phyloP scores from a whole-genome alignment of 306 rosid species.

The Arachis hypogaea region DNA sequence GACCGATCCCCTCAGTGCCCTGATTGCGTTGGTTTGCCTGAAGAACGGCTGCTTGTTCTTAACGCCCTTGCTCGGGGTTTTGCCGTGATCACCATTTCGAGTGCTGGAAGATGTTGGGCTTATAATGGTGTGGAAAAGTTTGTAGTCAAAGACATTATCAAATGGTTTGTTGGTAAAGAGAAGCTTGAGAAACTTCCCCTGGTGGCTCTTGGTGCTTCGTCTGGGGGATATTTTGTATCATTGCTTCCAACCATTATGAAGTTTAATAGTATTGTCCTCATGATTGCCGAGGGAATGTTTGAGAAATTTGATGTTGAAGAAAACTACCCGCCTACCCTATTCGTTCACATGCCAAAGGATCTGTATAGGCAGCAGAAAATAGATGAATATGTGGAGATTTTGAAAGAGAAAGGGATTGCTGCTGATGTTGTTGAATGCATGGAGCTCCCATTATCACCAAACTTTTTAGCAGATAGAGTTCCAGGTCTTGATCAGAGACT shows the following conservation, averaged over 20 bases:
- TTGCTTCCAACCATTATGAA: conserved; percentile 67
- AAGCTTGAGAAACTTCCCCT: conserved; percentile 74
- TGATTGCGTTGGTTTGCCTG: conserved; percentile 84
- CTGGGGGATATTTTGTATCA: conserved; percentile 90
- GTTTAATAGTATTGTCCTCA: conserved; percentile 64
- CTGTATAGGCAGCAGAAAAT: conserved; percentile 66
- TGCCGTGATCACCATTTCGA: conserved; percentile 76
- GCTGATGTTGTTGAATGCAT: conserved; percentile 77
- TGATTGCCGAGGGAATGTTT: conserved; percentile 93
- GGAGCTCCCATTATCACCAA: conserved; percentile 70
- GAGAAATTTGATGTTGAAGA: conserved; percentile 53
- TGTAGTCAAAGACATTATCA: conserved; percentile 60
- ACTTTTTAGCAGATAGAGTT: conserved; percentile 69
- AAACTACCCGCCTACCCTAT: conserved; percentile 80
- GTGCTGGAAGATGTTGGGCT: conserved; percentile 75
- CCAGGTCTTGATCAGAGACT: conserved; percentile 64
- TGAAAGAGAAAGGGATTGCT: conserved; percentile 66
- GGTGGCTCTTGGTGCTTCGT: conserved; percentile 90
- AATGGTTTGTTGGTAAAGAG: conserved; percentile 69
- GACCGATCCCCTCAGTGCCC: conserved; percentile 69
- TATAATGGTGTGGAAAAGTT: conserved; percentile 53
- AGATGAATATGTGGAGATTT: conserved; percentile 49
- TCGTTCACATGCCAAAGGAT: conserved; percentile 97
- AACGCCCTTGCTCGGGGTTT: conserved; percentile 67
- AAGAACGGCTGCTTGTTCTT: conserved; percentile 78